Base-by-base conservation (phyloP, 73 alveolate species). In the Symbiodinium pilosum region DNA sequence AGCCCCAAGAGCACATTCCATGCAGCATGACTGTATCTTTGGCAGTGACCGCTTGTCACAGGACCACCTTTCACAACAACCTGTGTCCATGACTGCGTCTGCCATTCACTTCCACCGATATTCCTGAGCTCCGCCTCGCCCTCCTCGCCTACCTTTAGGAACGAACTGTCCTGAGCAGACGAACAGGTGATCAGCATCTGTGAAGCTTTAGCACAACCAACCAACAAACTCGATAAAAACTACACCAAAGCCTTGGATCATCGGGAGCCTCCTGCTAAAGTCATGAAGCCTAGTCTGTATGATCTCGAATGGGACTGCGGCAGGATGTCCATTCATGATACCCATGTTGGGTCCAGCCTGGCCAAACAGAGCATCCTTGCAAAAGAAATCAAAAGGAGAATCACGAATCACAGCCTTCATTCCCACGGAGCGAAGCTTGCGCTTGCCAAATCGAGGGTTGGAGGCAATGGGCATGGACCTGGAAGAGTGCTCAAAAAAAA, bases 391-490 rank as follows among this genome's bases (percentile, higher is more conserved):
- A n/a, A n/a, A n/a, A n/a, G n/a, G n/a, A n/a, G n/a, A n/a, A n/a
- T 14, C 59, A 16, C 39, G 4, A 38, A 38, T 20, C 59, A 32
- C 1, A 44, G 52, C 97, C 97, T 91, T 40, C 97, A 91, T 91
- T 36, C 97, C 97, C 54, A 93, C 98, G 36, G 98, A 93, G 36
- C 98, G 91, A 88, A 93, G 98, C 84, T 93, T 93, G 43, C 98
- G 92, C 85, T 77, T 81, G n/a, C 98, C 98, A 28, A 47, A 81
- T 43, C 98, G 91, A 7, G 98, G 98, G 44, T 93, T 93, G 43
- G 98, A 93, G 26, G 93, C 83, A 18, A 93, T 93, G 38, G 98
- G 98, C 98, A 93, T 93, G 26, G 98, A 93, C 97, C 97, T 91
- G 85, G 6, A 26, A 54, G 73, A 2, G 20, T 30, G 73, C 34